These are phyloP conservation scores for Beta lomatogona DNA, from an alignment of 179 eudicot species.

Conservation along the genomic window DNA sequence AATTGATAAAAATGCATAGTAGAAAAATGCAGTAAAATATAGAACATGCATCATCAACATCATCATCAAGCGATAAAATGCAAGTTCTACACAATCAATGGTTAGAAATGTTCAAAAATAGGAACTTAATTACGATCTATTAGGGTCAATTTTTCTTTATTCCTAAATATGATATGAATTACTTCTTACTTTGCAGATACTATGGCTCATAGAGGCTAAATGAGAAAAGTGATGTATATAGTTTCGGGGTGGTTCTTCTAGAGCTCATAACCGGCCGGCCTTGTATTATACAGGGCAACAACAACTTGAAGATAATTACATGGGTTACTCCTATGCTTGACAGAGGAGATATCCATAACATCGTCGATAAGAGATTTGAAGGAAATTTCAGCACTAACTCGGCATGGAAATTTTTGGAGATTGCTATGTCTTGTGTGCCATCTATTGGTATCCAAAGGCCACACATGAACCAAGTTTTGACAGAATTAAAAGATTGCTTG, in stretches of 20 bases:
- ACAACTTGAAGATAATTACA: not conserved
- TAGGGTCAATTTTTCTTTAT: not conserved
- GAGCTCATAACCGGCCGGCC: conserved; percentile 27
- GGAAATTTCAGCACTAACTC: conserved; percentile 8
- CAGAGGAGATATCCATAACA: conserved; percentile 16
- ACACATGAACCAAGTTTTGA: conserved; percentile 26
- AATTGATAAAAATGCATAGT: not conserved
- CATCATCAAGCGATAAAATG: no score
- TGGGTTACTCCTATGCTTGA: conserved; percentile 19
- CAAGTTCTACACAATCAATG: no score
- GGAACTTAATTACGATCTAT: no score
- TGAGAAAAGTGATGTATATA: conserved; percentile 27
- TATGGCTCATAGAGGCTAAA: not conserved
- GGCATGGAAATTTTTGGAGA: conserved; percentile 20
- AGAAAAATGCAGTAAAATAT: no score
- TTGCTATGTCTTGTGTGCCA: conserved; percentile 28
- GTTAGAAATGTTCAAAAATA: no score
- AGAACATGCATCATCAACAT: no score
- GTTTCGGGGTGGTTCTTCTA: conserved; percentile 27
- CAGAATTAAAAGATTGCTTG: conserved; percentile 16
- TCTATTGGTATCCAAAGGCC: conserved; percentile 17
- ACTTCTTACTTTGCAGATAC: conserved; percentile 1
- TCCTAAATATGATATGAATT: not conserved
- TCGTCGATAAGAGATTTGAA: conserved; percentile 22
- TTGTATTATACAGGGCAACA: not conserved